Percentiles rank a stretch among this genome's conserved stretches.
Conservation (phyloP, 179 eudicot species). For the Nepenthes alata region DNA sequence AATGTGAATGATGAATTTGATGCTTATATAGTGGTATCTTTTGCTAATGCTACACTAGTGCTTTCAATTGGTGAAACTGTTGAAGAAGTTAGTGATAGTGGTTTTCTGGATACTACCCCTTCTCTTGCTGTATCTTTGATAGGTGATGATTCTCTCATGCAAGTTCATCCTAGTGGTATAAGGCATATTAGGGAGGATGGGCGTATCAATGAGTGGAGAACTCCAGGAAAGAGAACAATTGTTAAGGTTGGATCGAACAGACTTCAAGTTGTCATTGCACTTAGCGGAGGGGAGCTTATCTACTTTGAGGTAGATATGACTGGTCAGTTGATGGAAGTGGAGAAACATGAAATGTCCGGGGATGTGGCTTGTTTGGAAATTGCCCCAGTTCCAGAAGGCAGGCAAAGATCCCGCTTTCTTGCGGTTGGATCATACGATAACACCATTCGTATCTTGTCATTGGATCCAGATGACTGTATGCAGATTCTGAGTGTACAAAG, state of each 20-base stretch:
- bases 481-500: slow-evolving; percentile 87
- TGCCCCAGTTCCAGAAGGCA: slow-evolving; percentile 98
- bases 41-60: slow-evolving; percentile 96
- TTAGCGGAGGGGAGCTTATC: slow-evolving; percentile 95
- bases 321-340: slow-evolving; percentile 91
- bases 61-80: slow-evolving; percentile 99
- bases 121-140: slow-evolving; percentile 92
- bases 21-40: slow-evolving; percentile 95
- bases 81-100: slow-evolving; percentile 99
- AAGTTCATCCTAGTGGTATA: slow-evolving; percentile 95
- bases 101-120: slow-evolving; percentile 90
- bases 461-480: slow-evolving; percentile 98
- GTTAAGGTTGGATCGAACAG: slow-evolving; percentile 95
- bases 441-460: slow-evolving; percentile 78
- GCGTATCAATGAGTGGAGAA: slow-evolving; percentile 95
- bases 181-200: slow-evolving; percentile 99
- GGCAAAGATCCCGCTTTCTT: slow-evolving; percentile 88
- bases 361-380: slow-evolving; percentile 99
- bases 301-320: slow-evolving; percentile 92
- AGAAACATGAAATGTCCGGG: slow-evolving; percentile 94
- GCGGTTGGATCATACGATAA: slow-evolving; percentile 97
- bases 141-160: slow-evolving; percentile 98
- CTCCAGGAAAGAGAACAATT: slow-evolving; percentile 96
- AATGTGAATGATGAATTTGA: slow-evolving; percentile 92
- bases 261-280: slow-evolving; percentile 88